Evolutionary conservation across 805 yeast genomes (phyloP), one percentile per base, ranked within the genome.

Genomic region (Ogataea corticis): DNA sequence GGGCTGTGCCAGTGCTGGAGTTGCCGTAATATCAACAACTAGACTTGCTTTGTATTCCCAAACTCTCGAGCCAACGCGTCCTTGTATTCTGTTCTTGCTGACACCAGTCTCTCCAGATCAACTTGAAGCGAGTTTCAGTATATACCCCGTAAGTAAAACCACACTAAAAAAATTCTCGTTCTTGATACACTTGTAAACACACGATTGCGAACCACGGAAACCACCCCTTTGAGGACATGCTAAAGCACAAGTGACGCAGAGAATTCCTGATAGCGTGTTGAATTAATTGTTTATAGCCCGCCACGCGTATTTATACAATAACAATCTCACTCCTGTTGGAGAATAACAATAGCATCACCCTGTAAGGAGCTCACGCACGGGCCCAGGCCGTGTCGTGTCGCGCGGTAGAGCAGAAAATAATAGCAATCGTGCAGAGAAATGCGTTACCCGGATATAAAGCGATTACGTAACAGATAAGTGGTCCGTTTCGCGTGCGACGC

Each of bases 101-200:
- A 31, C 18, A 31, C 18, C 18, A 11, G 11, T 31, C 10, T 9
- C 18, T n/a, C 14, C 40, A 37, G 40, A 37, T 37, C 40, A 27
- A 27, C 14, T 27, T 37, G 17, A 28, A 25, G 13, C 21, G 11
- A 12, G 40, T 37, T 37, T 37, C 40, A 37, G 40, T 25, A 32
- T 25, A 32, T 37, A 27, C 31, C 31, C 31, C 32, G 25, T 37
- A 16, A 11, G 3, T 15, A 16, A 35, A 35, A 35, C 13, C 40
- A 37, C 32, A 37, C 27, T 16, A 37, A 18, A 25, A 37, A 37
- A 37, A 37, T 37, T 37, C 40, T 37, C 40, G 31, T 17, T 17
- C 27, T 30, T 25, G 31, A 15, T 23, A 35, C 23, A 21, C 30
- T 18, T 37, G 27, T 27, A 37, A 32, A 37, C n/a, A 28, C 16